phyloP scores from a whole-genome alignment of 2,329 filamentous ascomycete genomes.

The Talaromyces sp. region DNA sequence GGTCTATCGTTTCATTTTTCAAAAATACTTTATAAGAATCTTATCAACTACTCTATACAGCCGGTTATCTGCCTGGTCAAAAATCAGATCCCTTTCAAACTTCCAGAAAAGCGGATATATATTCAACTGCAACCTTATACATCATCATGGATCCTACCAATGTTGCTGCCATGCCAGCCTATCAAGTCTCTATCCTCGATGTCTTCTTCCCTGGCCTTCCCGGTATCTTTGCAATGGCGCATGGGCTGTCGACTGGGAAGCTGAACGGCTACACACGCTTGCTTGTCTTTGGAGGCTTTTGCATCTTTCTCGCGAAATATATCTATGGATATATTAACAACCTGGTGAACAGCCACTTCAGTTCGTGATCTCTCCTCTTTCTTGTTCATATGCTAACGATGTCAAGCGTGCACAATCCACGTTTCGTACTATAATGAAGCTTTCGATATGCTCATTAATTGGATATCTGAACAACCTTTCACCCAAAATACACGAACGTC shows the following conservation, averaged over 20 bases:
- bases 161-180: too few species aligned
- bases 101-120: background rate
- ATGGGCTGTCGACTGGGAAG: constrained; percentile 5
- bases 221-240: constrained; percentile 11
- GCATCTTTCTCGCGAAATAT: background rate
- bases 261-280: background rate
- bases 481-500: background rate
- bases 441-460: background rate
- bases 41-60: too few species aligned
- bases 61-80: too few species aligned
- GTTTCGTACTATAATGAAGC: background rate
- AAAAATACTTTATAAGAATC: too few species aligned
- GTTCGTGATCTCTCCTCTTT: background rate
- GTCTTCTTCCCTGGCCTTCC: constrained; percentile 16
- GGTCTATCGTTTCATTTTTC: too few species aligned
- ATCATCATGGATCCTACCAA: background rate
- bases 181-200: constrained; percentile 14
- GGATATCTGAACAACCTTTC: background rate
- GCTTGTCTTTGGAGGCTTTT: background rate
- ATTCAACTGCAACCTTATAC: background rate
- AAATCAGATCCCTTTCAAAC: background rate
- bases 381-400: background rate
- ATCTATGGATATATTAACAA: background rate
- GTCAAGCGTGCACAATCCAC: background rate
- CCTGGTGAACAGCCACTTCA: background rate